These are phyloP conservation scores for Madurella fahalii DNA, from an alignment of 2,329 filamentous ascomycete species.

Conservation along the genomic window DNA sequence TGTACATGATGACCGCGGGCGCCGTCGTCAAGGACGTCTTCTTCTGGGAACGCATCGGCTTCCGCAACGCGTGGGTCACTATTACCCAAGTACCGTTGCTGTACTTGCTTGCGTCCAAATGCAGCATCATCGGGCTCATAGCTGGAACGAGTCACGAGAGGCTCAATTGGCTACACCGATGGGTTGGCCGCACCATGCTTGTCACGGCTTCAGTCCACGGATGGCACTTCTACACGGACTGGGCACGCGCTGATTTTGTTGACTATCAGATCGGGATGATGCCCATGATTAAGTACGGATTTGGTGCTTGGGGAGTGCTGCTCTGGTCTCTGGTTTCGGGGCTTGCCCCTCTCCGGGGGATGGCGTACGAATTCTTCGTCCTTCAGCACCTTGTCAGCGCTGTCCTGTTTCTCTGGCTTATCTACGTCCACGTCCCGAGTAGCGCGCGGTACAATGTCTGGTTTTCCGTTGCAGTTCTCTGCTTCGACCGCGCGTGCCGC, in stretches of 20 bases:
- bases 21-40: slow-evolving; percentile 49
- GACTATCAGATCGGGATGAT: slow-evolving; percentile 56
- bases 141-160: slow-evolving; percentile 63
- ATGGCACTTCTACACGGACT: slow-evolving; percentile 64
- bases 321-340: slow-evolving; percentile 63
- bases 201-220: slow-evolving; percentile 66
- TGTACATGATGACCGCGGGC: slow-evolving; percentile 52
- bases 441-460: slow-evolving; percentile 60
- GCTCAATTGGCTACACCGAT: slow-evolving; percentile 70
- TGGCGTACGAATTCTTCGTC: slow-evolving; percentile 67
- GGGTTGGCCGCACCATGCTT: slow-evolving; percentile 66
- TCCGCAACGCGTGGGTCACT: slow-evolving; percentile 64
- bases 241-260: slow-evolving; percentile 57
- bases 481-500: slow-evolving; percentile 57
- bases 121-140: slow-evolving; percentile 56
- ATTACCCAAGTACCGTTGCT: slow-evolving; percentile 61
- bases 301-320: slow-evolving; percentile 62
- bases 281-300: slow-evolving; percentile 61
- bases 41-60: slow-evolving; percentile 62
- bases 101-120: slow-evolving; percentile 58
- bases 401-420: slow-evolving; percentile 57
- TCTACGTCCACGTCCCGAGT: slow-evolving; percentile 59
- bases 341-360: slow-evolving; percentile 59
- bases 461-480: slow-evolving; percentile 60
- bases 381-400: slow-evolving; percentile 62